Evolutionary conservation across 2,329 filamentous ascomycete species (phyloP), one percentile per base, ranked within the genome.

Genomic region (Exophiala alcalophila): DNA sequence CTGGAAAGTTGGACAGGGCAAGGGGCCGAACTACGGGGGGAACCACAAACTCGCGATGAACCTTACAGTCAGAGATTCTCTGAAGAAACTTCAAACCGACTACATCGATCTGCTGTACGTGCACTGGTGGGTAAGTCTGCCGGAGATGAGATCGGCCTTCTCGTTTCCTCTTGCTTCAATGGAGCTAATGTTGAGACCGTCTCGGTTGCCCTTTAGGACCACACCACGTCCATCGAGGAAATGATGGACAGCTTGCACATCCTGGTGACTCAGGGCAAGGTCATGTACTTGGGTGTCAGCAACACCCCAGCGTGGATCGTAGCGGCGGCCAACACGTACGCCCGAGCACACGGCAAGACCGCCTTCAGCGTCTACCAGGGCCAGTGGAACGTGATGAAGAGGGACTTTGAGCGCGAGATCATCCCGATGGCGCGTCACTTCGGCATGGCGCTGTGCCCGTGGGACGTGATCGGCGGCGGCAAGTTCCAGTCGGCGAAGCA

Each of bases 391-490:
- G 55, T 65, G 27, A 57, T 64, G 58, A 28, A 52, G 7, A 57
- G 65, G 7, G 65, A 67, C 31, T 61, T 68, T n/a, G 65, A 68
- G 53, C 59, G 65, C 1, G 65, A 68, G 0, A 66, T 68, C 21
- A 58, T 68, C 33, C 65, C 65, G 8, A 67, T 68, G 65, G 61
- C 60, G 1, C 47, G 40, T 0, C 59, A 66, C 39, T 65, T 64
- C 36, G 65, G 65, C 12, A 68, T 68, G 70, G 70, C 61, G 19
- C 51, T 81, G 3, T 64, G 70, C 0, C 78, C 80, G 0, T 85
- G 78, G 78, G 79, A 77, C 35, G 74, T 72, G 0, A 62, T 81
- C 4, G 77, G 76, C 12, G 59, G 68, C 3, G 74, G 74, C 19
- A 65, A 69, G 38, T 76, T 77, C 62, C 70, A 74, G 52, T 64